phyloP scores from a whole-genome alignment of 176 grass and related monocot genomes.

The Typha latifolia region DNA sequence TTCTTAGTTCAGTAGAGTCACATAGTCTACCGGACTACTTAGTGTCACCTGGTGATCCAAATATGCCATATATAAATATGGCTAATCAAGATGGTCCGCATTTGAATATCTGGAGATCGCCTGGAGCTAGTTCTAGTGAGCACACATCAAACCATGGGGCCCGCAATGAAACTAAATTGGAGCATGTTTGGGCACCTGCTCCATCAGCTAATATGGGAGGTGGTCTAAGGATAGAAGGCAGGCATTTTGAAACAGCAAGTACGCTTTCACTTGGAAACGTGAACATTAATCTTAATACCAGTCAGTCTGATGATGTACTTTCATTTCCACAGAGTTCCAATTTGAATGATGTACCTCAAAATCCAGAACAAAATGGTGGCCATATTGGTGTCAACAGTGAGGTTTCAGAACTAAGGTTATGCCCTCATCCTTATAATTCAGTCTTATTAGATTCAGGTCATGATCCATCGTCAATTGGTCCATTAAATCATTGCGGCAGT shows the following conservation, averaged over 20 bases:
- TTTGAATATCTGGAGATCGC: constrained; percentile 49
- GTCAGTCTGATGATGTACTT: constrained; percentile 10
- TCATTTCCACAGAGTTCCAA: constrained; percentile 33
- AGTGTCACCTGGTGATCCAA: constrained; percentile 13
- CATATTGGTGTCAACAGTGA: constrained; percentile 19
- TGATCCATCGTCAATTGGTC: constrained; percentile 30
- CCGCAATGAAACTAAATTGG: constrained; percentile 31
- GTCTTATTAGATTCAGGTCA: constrained; percentile 30
- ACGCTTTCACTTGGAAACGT: constrained; percentile 33
- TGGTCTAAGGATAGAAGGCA: constrained; percentile 42
- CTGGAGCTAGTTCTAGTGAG: constrained; percentile 40
- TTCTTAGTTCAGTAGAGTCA: constrained; percentile 33
- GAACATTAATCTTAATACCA: constrained; percentile 31
- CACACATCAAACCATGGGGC: constrained; percentile 26
- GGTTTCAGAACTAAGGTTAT: constrained; percentile 24
- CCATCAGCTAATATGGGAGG: constrained; percentile 10
- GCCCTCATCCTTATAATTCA: constrained; percentile 35
- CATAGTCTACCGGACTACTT: constrained; percentile 42
- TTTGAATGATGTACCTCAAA: constrained; percentile 21
- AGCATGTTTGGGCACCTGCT: constrained; percentile 12
- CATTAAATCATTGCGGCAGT: constrained; percentile 28
- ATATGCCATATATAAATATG: constrained; percentile 30
- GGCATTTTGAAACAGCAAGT: constrained; percentile 25
- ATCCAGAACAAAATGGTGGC: constrained; percentile 19
- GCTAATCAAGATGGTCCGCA: constrained; percentile 29